Evolutionary conservation across 805 yeast species (phyloP).

Genomic region (Candida silvicultrix): DNA sequence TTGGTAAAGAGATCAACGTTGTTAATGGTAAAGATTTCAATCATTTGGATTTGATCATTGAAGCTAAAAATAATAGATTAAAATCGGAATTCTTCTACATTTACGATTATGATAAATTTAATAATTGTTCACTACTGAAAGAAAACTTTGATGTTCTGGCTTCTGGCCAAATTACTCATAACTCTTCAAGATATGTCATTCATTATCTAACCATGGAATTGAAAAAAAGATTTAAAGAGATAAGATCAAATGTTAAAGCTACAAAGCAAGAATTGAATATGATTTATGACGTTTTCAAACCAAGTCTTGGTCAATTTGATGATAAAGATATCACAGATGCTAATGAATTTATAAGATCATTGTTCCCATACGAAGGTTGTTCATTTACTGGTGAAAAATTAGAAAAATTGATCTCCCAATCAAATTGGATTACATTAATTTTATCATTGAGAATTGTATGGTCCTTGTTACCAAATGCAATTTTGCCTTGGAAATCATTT

Average conservation of each 20-base stretch:
- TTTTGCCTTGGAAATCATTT: conserved; percentile 30
- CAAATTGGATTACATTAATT: conserved; percentile 22
- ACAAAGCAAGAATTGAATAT: conserved; percentile 10
- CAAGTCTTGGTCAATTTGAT: conserved; percentile 28
- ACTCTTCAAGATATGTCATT: conserved; percentile 27
- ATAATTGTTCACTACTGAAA: conserved; percentile 20
- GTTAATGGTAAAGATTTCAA: conserved; percentile 18
- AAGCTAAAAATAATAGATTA: conserved; percentile 23
- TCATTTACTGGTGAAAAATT: conserved; percentile 26
- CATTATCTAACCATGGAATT: conserved; percentile 27
- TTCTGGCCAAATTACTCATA: conserved; percentile 21
- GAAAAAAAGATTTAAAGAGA: conserved; percentile 19
- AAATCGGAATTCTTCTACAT: conserved; percentile 25
- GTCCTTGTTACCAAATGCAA: conserved; percentile 28
- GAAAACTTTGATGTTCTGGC: conserved; percentile 18
- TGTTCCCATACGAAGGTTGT: conserved; percentile 33
- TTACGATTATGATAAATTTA: conserved; percentile 26
- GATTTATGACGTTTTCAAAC: conserved; percentile 28
- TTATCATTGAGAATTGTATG: conserved; percentile 26
- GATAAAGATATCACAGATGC: conserved; percentile 23
- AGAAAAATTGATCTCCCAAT: conserved; percentile 16
- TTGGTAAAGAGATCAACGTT: conserved; percentile 22
- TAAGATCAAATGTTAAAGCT: conserved; percentile 7
- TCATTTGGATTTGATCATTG: conserved; percentile 21
- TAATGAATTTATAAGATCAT: conserved; percentile 19